Evolutionary conservation across 2,329 filamentous ascomycete genomes (phyloP).

Genomic region (Furcasterigmium sp.): DNA sequence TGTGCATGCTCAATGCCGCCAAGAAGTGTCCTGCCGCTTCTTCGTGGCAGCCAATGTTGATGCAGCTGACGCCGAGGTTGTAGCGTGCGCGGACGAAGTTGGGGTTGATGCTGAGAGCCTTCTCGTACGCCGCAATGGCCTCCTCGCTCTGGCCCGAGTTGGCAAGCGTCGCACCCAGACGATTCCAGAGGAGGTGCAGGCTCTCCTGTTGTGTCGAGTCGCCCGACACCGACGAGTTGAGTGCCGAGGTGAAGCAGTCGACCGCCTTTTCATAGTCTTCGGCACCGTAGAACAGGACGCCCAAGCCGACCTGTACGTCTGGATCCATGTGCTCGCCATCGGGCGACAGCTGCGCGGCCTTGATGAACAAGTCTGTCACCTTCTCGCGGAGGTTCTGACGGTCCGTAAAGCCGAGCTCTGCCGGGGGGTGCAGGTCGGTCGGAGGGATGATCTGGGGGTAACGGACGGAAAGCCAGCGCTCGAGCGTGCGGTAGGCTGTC

Average conservation of each 20-base stretch:
- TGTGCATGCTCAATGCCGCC: slow-evolving; percentile 91
- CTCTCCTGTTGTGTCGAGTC: slow-evolving; percentile 79
- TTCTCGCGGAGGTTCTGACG: slow-evolving; percentile 83
- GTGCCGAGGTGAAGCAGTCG: slow-evolving; percentile 91
- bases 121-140: slow-evolving; percentile 93
- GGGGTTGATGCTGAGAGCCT: slow-evolving; percentile 80
- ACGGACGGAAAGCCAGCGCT: slow-evolving; percentile 94
- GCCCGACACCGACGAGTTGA: slow-evolving; percentile 80
- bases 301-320: slow-evolving; percentile 94
- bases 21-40: slow-evolving; percentile 87
- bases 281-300: slow-evolving; percentile 94
- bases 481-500: slow-evolving; percentile 90
- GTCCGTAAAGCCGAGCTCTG: slow-evolving; percentile 93
- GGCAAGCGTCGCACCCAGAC: slow-evolving; percentile 89
- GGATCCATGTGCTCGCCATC: slow-evolving; percentile 95
- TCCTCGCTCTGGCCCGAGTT: slow-evolving; percentile 93
- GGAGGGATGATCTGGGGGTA: slow-evolving; percentile 79
- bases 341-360: slow-evolving; percentile 85
- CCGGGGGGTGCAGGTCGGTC: slow-evolving; percentile 64
- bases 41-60: slow-evolving; percentile 93
- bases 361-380: slow-evolving; percentile 86
- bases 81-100: slow-evolving; percentile 98
- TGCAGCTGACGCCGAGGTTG: slow-evolving; percentile 93
- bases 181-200: slow-evolving; percentile 94
- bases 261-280: slow-evolving; percentile 99